Percentiles rank a stretch among this genome's conserved stretches.
Evolutionary conservation across 495 filamentous ascomycete species (phyloP).

Genomic region (Jackrogersella minutella): DNA sequence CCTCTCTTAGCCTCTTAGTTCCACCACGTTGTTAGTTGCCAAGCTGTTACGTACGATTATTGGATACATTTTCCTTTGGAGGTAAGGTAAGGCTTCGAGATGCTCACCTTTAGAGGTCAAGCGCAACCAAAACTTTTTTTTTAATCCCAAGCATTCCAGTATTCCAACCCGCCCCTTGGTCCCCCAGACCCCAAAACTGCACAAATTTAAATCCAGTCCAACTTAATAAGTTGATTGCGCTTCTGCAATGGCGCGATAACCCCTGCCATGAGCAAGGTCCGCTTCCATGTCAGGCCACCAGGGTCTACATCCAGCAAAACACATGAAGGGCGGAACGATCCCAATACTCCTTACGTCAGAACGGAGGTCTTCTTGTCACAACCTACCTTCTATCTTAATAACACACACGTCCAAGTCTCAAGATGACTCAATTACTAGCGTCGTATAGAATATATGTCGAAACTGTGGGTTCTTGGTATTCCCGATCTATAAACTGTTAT

Average conservation of each 20-base stretch:
- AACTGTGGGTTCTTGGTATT: not conserved
- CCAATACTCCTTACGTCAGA: conserved; percentile 36
- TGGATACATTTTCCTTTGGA: conserved; percentile 29
- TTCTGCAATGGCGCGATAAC: conserved; percentile 35
- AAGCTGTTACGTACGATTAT: conserved; percentile 29
- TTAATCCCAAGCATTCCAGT: no score
- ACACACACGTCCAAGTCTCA: conserved; percentile 7
- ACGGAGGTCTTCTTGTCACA: conserved; percentile 18
- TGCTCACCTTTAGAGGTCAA: conserved; percentile 42
- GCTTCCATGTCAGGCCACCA: conserved; percentile 38
- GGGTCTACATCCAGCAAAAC: conserved; percentile 33
- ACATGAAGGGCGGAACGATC: conserved; percentile 37
- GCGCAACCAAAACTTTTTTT: conserved; percentile 2
- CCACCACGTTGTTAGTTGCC: not conserved
- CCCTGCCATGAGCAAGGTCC: conserved; percentile 31
- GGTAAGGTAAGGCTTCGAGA: conserved; percentile 40
- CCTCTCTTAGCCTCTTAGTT: not conserved
- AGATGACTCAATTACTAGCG: conserved; percentile 33
- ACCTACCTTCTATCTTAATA: conserved; percentile 29
- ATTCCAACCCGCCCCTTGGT: conserved; percentile 2
- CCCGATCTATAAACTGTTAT: conserved; percentile 1
- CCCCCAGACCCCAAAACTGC: conserved; percentile 8
- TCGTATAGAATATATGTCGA: not conserved
- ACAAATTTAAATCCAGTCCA: conserved; percentile 21
- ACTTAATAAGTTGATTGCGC: conserved; percentile 23